These are phyloP conservation scores for Strobilomyces dryophilus DNA, from an alignment of 768 basidiomycete genomes.

Conservation along the genomic window DNA sequence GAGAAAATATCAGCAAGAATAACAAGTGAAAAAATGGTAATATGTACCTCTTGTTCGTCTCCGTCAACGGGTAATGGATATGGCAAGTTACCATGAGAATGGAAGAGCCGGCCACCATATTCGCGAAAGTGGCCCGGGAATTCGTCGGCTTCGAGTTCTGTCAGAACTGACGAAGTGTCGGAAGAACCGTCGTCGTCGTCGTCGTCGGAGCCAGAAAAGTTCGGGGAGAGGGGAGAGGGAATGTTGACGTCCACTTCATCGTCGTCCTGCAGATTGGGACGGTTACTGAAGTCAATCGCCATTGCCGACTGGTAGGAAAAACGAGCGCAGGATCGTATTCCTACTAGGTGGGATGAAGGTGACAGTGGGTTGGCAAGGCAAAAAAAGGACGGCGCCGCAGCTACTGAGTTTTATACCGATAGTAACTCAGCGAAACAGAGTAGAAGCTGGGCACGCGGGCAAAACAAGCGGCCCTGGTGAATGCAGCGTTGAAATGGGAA, in stretches of 20 bases:
- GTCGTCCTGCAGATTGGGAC: conserved; percentile 20
- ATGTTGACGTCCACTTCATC: conserved; percentile 10
- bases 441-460: conserved; percentile 36
- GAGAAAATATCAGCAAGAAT: neutral
- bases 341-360: conserved; percentile 26
- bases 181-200: conserved; percentile 36
- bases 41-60: conserved; percentile 60
- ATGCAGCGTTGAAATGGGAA: conserved; percentile 24
- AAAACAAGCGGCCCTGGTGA: conserved; percentile 32
- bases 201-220: conserved; percentile 13
- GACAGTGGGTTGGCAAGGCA: conserved; percentile 35
- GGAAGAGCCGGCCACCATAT: conserved; percentile 58
- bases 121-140: conserved; percentile 60
- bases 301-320: conserved; percentile 14
- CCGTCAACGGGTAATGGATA: conserved; percentile 75
- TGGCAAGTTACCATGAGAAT: conserved; percentile 56
- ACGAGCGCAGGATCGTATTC: conserved; percentile 11
- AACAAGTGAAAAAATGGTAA: neutral
- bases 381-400: conserved; percentile 36
- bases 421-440: conserved; percentile 38
- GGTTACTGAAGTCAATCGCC: conserved; percentile 27
- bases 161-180: conserved; percentile 41
- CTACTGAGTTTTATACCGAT: conserved; percentile 37
- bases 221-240: conserved; percentile 8
- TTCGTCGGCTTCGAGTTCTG: conserved; percentile 48